Percentiles rank a stretch among this genome's conserved stretches.
Conservation (phyloP, 208 protist genomes). For the Zelonia costaricensis region DNA sequence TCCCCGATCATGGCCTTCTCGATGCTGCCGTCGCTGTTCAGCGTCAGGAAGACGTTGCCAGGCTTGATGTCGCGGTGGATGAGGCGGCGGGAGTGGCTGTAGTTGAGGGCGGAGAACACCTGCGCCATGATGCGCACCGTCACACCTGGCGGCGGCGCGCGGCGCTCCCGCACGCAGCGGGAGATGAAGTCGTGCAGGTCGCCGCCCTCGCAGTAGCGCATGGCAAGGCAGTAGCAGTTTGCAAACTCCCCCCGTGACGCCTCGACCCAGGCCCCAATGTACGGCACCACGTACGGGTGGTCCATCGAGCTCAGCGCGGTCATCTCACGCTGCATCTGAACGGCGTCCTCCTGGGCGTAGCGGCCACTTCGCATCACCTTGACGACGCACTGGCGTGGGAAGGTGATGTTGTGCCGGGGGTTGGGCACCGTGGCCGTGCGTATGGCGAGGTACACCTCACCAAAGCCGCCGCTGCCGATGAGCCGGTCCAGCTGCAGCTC, state of each 20-base stretch:
- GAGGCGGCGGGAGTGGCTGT: slow-evolving; percentile 77
- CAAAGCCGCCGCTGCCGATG: slow-evolving; percentile 60
- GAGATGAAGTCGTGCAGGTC: slow-evolving; percentile 73
- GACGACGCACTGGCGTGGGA: slow-evolving; percentile 59
- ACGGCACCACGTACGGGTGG: slow-evolving; percentile 77
- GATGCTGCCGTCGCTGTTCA: slow-evolving; percentile 2
- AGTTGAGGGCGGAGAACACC: slow-evolving; percentile 86
- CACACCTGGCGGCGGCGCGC: slow-evolving; percentile 40
- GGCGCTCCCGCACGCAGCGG: slow-evolving; percentile 13
- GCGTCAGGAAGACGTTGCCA: slow-evolving; percentile 82
- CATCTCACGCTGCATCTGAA: slow-evolving; percentile 54
- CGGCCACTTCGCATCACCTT: slow-evolving; percentile 70
- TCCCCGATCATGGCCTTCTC: slow-evolving; percentile 78
- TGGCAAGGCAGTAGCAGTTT: slow-evolving; percentile 81
- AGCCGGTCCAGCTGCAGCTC: slow-evolving; percentile 55
- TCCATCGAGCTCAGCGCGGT: slow-evolving; percentile 51
- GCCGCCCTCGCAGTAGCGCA: slow-evolving; percentile 82
- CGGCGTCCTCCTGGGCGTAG: slow-evolving; percentile 34
- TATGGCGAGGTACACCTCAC: slow-evolving; percentile 51
- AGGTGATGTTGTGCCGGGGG: slow-evolving; percentile 35
- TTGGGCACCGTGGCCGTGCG: slow-evolving; percentile 9
- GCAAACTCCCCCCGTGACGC: slow-evolving; percentile 32
- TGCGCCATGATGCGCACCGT: slow-evolving; percentile 80
- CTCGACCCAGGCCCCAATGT: slow-evolving; percentile 82
- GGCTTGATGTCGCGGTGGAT: slow-evolving; percentile 94